Conservation (phyloP, 768 basidiomycete species). For the Agaricus blazei region DNA sequence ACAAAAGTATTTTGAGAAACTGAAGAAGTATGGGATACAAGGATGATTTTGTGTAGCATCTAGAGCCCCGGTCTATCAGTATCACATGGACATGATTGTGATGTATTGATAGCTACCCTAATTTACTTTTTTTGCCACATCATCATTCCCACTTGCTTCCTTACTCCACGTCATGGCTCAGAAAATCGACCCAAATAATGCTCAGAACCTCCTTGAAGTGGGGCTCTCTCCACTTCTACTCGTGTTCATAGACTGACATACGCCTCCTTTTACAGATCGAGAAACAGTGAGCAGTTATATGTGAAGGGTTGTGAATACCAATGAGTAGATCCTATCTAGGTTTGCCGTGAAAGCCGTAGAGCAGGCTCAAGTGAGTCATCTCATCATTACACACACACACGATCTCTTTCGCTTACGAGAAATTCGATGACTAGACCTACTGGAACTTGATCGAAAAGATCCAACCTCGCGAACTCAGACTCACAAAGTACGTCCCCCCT, state of each 20-base stretch:
- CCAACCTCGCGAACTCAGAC: constrained; percentile 63
- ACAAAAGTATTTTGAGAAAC: constrained; percentile 84
- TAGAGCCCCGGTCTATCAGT: constrained; percentile 2
- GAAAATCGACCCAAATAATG: constrained; percentile 82
- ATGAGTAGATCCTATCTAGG: constrained; percentile 26
- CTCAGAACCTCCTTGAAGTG: constrained; percentile 91
- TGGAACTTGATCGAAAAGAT: constrained; percentile 90
- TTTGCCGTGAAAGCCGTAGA: constrained; percentile 96
- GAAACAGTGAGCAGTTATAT: constrained; percentile 68
- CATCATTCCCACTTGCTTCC: constrained; percentile 12
- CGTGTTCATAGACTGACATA: not conserved
- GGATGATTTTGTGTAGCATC: constrained; percentile 7
- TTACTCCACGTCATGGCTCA: constrained; percentile 32
- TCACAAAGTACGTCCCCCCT: constrained; percentile 64
- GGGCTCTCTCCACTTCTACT: constrained; percentile 15
- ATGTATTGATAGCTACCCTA: not conserved
- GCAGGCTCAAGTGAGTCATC: constrained; percentile 74
- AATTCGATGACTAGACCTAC: constrained; percentile 60
- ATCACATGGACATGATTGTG: constrained; percentile 10
- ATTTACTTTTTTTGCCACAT: constrained; percentile 12
- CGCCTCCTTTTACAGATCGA: constrained; percentile 61
- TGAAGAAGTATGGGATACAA: constrained; percentile 60
- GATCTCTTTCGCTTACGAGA: not conserved
- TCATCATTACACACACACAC: not conserved
- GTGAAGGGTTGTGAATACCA: too few species aligned